Conservation (phyloP, 768 basidiomycete species). For the Tephrocybe sp. region DNA sequence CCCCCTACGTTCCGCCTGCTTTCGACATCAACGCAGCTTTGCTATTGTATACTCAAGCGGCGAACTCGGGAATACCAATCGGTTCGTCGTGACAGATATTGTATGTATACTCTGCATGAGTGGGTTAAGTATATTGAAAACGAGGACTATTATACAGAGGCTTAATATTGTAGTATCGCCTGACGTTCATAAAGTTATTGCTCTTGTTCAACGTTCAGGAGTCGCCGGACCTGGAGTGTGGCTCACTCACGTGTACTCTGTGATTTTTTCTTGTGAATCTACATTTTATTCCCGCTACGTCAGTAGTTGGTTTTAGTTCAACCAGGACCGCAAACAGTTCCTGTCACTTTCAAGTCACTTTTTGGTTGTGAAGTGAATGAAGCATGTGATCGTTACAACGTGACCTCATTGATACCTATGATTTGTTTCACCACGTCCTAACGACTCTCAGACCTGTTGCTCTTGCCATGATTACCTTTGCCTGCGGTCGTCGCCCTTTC, state of each 20-base stretch:
- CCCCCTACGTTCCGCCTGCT: neutral
- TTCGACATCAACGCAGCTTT: slow-evolving; percentile 16
- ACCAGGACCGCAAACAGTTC: no score
- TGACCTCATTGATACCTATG: no score
- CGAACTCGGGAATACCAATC: neutral
- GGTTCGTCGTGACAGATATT: neutral
- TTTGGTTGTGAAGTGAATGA: no score
- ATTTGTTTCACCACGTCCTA: no score
- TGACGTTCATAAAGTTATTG: slow-evolving; percentile 2
- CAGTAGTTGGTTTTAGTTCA: no score
- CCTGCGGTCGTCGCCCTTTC: no score
- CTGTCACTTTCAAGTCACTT: no score
- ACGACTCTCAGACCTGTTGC: no score
- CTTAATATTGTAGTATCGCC: slow-evolving; percentile 8
- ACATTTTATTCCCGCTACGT: no score
- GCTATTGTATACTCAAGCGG: slow-evolving; percentile 2
- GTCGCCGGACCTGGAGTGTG: slow-evolving; percentile 41
- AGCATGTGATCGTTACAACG: no score
- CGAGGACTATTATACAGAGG: slow-evolving; percentile 6
- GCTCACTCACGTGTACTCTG: slow-evolving; percentile 41
- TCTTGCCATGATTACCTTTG: no score
- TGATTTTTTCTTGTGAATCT: no score
- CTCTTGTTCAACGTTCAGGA: slow-evolving; percentile 29
- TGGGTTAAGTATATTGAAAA: neutral
- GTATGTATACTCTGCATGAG: neutral